Base-by-base conservation (phyloP, 306 rosid species). In the Mimosa pudica region DNA sequence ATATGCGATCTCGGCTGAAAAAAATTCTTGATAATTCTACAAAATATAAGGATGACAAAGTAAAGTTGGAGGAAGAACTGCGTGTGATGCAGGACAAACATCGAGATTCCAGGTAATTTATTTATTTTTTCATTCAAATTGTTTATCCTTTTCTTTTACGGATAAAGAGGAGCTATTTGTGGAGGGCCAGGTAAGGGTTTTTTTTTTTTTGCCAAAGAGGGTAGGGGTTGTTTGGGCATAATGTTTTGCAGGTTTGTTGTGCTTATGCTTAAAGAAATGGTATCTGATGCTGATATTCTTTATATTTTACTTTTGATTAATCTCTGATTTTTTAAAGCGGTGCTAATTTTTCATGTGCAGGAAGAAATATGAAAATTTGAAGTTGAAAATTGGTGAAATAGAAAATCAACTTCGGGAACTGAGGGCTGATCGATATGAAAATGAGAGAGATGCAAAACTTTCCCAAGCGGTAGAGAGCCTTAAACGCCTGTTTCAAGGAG, bases 391-490 rank as follows among this genome's bases (percentile, higher is more conserved):
- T 60, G 91, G 86, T 41, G 99, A 96, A 87, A 54, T 88, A 64
- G 99, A 96, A 82, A 89, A 93, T 81, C 92, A 93, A 76, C 89
- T 96, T 57, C 98, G 98, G 32, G 99, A 96, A 77, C 78, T 93
- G 77, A 96, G 86, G 92, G 99, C 99, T 46, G 98, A 96, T 85
- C 88, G 98, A 87, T 82, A 93, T 76, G 99, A 96, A 79, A 96
- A 87, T 76, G 99, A 96, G 89, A 91, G 99, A 88, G 99, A 93
- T 86, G 90, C 91, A 66, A 90, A 76, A 82, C 82, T 93, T 83
- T 96, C 99, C 86, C 96, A 96, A 89, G 99, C 99, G 74, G 99
- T 96, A 41, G 97, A 93, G 92, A 87, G 92, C 84, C 96, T 96
- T 78, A 96, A 96, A 82, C 96, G 99, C 69, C 90, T 96, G 78